Percentiles rank a stretch among this genome's conserved stretches.
Evolutionary conservation across 2,329 filamentous ascomycete genomes (phyloP).

Genomic region (Cyphellophora attinorum): DNA sequence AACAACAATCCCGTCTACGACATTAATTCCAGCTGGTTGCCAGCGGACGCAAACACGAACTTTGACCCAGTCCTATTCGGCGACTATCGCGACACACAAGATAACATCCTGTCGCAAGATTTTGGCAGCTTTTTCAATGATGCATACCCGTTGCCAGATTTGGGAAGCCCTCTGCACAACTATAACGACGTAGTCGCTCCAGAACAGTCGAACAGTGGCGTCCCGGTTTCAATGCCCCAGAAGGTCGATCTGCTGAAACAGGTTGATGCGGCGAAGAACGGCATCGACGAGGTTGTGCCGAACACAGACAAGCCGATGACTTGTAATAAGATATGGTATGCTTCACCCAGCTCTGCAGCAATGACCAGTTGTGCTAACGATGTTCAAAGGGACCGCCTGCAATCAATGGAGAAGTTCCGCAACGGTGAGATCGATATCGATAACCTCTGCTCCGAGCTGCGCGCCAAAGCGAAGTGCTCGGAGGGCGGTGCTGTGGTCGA

Average conservation of each 20-base stretch:
- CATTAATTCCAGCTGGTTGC: slow-evolving; percentile 52
- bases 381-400: slow-evolving; percentile 69
- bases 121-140: slow-evolving; percentile 69
- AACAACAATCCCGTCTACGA: slow-evolving; percentile 28
- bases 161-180: slow-evolving; percentile 70
- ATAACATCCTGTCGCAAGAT: slow-evolving; percentile 61
- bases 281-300: slow-evolving; percentile 59
- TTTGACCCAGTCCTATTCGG: slow-evolving; percentile 90
- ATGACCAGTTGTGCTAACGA: not conserved
- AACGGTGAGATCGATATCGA: slow-evolving; percentile 91
- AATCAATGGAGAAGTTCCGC: slow-evolving; percentile 77
- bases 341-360: too few relatives aligned
- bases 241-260: slow-evolving; percentile 67
- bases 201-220: slow-evolving; percentile 27
- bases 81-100: slow-evolving; percentile 83
- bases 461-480: slow-evolving; percentile 92
- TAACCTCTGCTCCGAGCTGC: slow-evolving; percentile 80
- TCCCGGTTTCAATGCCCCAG: slow-evolving; percentile 22
- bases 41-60: slow-evolving; percentile 70
- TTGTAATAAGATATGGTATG: slow-evolving; percentile 78
- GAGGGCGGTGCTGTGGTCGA: slow-evolving; percentile 80
- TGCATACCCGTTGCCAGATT: slow-evolving; percentile 66
- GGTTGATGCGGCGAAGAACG: slow-evolving; percentile 66
- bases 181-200: slow-evolving; percentile 29
- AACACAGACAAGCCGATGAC: slow-evolving; percentile 59